phyloP scores from a whole-genome alignment of 768 basidiomycete genomes.

The Cystofilobasidium capitatum region DNA sequence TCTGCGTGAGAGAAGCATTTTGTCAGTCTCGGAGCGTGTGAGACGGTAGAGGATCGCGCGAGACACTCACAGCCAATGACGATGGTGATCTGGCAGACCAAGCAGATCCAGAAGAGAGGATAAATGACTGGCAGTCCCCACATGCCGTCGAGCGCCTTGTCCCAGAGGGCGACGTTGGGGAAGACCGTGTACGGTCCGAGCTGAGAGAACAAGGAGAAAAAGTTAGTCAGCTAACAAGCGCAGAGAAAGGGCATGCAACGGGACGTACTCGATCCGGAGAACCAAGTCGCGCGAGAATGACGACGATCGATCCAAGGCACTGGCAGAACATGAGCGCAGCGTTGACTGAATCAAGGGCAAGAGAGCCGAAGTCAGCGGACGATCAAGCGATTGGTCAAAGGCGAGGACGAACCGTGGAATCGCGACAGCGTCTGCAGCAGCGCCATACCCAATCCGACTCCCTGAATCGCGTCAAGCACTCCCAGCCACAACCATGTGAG shows the following conservation, averaged over 20 bases:
- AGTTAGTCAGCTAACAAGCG: not conserved
- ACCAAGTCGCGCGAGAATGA: slow-evolving; percentile 87
- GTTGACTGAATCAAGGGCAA: slow-evolving; percentile 48
- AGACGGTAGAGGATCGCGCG: not conserved
- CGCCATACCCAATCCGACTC: slow-evolving; percentile 87
- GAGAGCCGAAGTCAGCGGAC: not conserved
- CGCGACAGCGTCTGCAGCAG: slow-evolving; percentile 20
- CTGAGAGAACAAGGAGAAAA: not conserved
- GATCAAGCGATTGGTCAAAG: too few relatives aligned
- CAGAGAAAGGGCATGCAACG: not conserved
- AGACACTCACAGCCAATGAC: slow-evolving; percentile 15
- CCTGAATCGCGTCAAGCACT: slow-evolving; percentile 85
- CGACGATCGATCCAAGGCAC: slow-evolving; percentile 76
- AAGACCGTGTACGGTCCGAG: slow-evolving; percentile 26
- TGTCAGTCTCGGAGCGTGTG: not conserved
- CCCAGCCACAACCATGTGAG: slow-evolving; percentile 92
- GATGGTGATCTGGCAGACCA: slow-evolving; percentile 24
- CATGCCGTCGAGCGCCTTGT: slow-evolving; percentile 20
- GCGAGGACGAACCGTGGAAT: slow-evolving; percentile 16
- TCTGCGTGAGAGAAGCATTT: not conserved
- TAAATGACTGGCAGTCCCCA: slow-evolving; percentile 6
- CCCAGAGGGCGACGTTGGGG: slow-evolving; percentile 23
- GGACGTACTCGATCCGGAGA: slow-evolving; percentile 57
- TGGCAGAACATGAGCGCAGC: slow-evolving; percentile 85
- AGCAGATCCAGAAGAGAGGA: slow-evolving; percentile 28